Base-by-base conservation (phyloP, 2,329 filamentous ascomycete species). In the Myriosclerotinia duriaeana region DNA sequence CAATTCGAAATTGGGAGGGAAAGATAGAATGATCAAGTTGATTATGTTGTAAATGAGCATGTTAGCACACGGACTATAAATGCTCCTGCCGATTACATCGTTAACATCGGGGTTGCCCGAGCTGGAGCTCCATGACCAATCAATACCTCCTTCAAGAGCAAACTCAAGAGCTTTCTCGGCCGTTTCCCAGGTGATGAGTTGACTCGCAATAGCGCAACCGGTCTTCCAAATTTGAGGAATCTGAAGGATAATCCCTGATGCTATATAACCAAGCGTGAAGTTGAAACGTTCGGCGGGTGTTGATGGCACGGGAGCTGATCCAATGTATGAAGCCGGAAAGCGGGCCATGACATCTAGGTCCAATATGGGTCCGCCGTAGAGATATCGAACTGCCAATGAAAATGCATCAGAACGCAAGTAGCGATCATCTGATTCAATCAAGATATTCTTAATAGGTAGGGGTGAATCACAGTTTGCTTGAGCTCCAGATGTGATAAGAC, bases 241-340 rank as follows among this genome's bases (percentile, higher is more conserved):
- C 52, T 80, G 79, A 20, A 91, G 78, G 50, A 86, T 78, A 60
- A 84, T 80, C 0, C 87, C 89, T 6, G 87, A 84, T 36, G 87
- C 86, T 55, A 87, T 83, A 72, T 90, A 89, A 34, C 86, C 85
- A 26, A 91, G 77, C n/a, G 83, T 83, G 69, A 85, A 84, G 42
- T 82, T 78, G 67, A 86, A 81, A 26, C 80, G 80, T 9, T 83
- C 81, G 44, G 30, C 73, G 71, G 54, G 77, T 70, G 60, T 79
- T 76, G 30, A 80, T 77, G 64, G 80, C 77, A 72, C 74, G 80
- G 72, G 74, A 69, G 68, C 74, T 64, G 71, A 73, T 52, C 65
- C 56, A 53, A 70, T 72, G 22, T 67, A 63, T 36, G 59, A 30
- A 17, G 68, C 62, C 22, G 67, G 46, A 34, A 69, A 67, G 46